Base-by-base conservation (phyloP, 768 basidiomycete species). In the Rhizopogon vinicolor region DNA sequence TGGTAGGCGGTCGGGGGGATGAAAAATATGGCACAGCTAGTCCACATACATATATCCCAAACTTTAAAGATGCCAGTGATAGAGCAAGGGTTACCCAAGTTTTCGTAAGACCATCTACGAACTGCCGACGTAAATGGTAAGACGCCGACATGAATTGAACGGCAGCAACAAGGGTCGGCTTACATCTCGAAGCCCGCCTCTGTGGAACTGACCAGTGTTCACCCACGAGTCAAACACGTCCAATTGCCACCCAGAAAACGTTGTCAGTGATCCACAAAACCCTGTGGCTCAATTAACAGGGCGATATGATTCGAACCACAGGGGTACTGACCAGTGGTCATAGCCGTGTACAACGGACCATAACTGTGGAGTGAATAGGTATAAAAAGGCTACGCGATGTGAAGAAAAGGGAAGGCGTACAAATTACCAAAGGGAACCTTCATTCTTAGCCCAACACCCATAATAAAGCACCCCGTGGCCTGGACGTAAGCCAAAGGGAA, bases 231-330 rank as follows among this genome's bases (percentile, higher is more conserved):
- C 70, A 64, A 96, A 98, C 0, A 93, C 71, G 58, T 95, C 91
- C 9, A 91, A 66, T 70, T 98, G 92, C 97, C 97, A 98, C 39
- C 86, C 82, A 14, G 95, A 97, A 75, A 98, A 98, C 2, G 94
- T 98, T 9, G 97, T 99, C 62, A 98, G 71, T 1, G 93, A 96
- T 3, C 96, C 97, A 65, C 97, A 98, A 69, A 98, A 93, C 13
- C 93, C 94, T 87, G 56, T 49, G 28, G 44, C 14, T 45, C 39
- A 25, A 10, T 39, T 33, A 13, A 33, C 31, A 43, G 12, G 39
- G 51, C 58, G 31, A 44, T 37, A 51, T 29, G 48, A 22, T 49
- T 41, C 35, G 31, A 33, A 41, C 40, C 10, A 7, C 16, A 29
- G 35, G 45, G 29, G 52, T 46, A 63, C 71, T 60, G 58, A 86